A percentile compares a stretch with the other conserved stretches of the same genome.
These are phyloP conservation scores for Oryza australiensis DNA, from an alignment of 176 grass and related monocot species.

Conservation along the genomic window DNA sequence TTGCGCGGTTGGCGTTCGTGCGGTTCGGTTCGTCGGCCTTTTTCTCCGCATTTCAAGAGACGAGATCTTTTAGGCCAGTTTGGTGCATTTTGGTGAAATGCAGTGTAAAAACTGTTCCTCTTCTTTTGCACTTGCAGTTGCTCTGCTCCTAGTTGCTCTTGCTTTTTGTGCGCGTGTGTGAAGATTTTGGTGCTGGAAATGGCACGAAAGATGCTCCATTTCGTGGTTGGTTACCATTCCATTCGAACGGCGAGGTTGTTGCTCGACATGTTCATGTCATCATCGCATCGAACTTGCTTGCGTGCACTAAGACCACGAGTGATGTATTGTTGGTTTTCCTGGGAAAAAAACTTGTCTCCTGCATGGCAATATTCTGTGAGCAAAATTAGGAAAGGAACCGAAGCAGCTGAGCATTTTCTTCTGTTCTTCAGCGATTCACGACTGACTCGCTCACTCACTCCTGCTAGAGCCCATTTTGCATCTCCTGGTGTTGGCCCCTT, in stretches of 20 bases:
- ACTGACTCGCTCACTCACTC: background rate
- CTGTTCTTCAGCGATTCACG: background rate
- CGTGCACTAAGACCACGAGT: background rate
- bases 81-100: background rate
- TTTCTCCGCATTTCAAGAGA: slow-evolving; percentile 11
- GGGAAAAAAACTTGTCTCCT: background rate
- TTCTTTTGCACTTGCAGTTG: slow-evolving; percentile 23
- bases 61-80: slow-evolving; percentile 19
- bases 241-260: slow-evolving; percentile 13
- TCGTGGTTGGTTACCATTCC: slow-evolving; percentile 16
- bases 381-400: background rate
- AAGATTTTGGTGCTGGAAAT: slow-evolving; percentile 7
- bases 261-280: slow-evolving; percentile 8
- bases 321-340: background rate
- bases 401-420: background rate
- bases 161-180: background rate
- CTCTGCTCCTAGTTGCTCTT: background rate
- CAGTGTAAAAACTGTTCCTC: slow-evolving; percentile 8
- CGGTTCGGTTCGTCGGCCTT: slow-evolving; percentile 14
- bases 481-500: background rate
- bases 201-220: slow-evolving; percentile 23
- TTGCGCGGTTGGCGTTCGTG: slow-evolving; percentile 18
- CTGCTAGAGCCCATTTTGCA: background rate
- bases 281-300: background rate
- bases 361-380: background rate